Evolutionary conservation across 805 yeast genomes (phyloP), one percentile per base, ranked within the genome.

Genomic region (Jamesozyma piceae): DNA sequence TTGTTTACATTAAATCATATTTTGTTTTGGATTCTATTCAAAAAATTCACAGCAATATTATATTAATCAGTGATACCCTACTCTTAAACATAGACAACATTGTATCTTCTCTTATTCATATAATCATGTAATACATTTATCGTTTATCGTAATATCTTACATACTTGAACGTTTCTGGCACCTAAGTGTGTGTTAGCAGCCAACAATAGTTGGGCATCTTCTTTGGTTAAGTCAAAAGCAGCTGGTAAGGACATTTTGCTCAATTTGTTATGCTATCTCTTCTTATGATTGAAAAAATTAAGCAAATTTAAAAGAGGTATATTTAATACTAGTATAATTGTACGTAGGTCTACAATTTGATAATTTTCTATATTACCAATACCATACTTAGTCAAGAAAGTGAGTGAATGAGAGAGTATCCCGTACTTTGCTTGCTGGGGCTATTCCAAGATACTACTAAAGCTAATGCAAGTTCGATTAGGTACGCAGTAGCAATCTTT

Each of bases 161-260:
- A 74, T 81, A 84, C 95, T 79, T 89, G 97, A 73, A 90, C 95
- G 87, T 92, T 92, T 87, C 92, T 92, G 72, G 97, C 82, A 74
- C 98, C 98, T 72, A 92, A 83, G 81, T 92, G 98, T 67, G 82
- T 87, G 87, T 90, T 90, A 73, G 98, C 98, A 72, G 98, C 97
- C 77, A 92, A 82, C 75, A 92, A 81, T 72, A 90, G 86, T 80
- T 92, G 92, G 77, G 95, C 95, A 76, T 89, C 97, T 77, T 87
- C 96, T 73, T 88, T 87, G 72, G 96, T 87, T 74, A 85, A 82
- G 72, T 81, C 86, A 74, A 82, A 80, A 66, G 86, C 75, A 75
- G 84, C 86, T 71, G 90, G 89, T 73, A 80, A 75, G 66, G 88
- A 80, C 88, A 82, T 82, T 60, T 67, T 62, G 58, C 52, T 52